phyloP scores from a whole-genome alignment of 2,329 filamentous ascomycete species.

The Neurospora sp. region DNA sequence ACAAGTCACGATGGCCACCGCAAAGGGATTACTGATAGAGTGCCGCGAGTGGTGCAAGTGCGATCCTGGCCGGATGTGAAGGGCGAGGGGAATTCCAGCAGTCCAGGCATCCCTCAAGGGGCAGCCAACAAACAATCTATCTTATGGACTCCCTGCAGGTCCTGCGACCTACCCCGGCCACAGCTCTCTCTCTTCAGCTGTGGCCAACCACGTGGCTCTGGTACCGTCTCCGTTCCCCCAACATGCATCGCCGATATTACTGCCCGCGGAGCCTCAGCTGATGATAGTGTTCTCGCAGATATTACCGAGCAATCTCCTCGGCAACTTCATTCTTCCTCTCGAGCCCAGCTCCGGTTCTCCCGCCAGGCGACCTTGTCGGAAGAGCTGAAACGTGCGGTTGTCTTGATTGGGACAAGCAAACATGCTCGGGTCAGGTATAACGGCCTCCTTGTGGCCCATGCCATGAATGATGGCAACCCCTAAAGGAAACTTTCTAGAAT shows the following conservation, averaged over 20 bases:
- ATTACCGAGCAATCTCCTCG: neutral
- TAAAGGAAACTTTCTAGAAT: slow-evolving; percentile 10
- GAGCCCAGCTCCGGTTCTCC: neutral
- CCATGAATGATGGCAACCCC: neutral
- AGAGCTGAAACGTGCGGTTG: neutral
- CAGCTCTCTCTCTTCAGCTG: neutral
- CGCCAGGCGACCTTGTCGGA: neutral
- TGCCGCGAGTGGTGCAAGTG: neutral
- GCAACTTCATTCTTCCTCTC: neutral
- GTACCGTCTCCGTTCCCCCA: neutral
- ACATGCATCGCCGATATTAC: neutral
- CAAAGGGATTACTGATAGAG: neutral
- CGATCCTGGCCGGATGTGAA: neutral
- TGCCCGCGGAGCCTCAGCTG: neutral
- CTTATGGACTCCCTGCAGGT: neutral
- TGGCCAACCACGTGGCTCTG: neutral
- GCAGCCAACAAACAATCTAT: neutral
- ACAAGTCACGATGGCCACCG: neutral
- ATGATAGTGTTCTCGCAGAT: neutral
- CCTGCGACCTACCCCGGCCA: neutral
- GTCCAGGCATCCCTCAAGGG: neutral
- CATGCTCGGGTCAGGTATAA: neutral
- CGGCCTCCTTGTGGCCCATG: neutral
- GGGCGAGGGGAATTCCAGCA: neutral
- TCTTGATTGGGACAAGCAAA: neutral